Percentiles rank a stretch among this genome's conserved stretches.
These are phyloP conservation scores for Hemileccinum rubropunctum DNA, from an alignment of 768 basidiomycete species.

Conservation along the genomic window DNA sequence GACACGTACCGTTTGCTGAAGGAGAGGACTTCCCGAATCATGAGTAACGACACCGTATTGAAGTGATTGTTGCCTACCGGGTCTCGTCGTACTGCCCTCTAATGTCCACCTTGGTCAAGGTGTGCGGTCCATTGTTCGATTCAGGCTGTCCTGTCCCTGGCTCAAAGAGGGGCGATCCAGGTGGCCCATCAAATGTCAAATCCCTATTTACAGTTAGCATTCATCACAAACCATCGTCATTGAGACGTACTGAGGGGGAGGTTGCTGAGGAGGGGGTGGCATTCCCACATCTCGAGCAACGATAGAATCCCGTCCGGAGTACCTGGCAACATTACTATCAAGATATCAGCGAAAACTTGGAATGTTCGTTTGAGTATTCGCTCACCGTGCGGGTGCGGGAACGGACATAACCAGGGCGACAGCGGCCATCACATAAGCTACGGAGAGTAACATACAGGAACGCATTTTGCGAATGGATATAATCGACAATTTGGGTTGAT, in stretches of 20 bases:
- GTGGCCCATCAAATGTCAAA: too few species aligned
- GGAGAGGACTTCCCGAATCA: not conserved
- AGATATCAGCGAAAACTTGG: not conserved
- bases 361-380: not conserved
- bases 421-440: constrained; percentile 2
- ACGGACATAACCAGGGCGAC: constrained; percentile 11
- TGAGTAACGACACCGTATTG: not conserved
- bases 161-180: too few species aligned
- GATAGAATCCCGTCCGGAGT: not conserved
- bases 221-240: not conserved
- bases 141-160: too few species aligned
- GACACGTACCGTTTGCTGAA: not conserved
- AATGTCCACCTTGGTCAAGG: too few species aligned
- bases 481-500: not conserved
- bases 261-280: not conserved
- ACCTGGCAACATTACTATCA: not conserved
- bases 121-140: too few species aligned
- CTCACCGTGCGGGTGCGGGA: constrained; percentile 4
- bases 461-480: constrained; percentile 14
- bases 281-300: not conserved
- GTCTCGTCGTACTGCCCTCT: not conserved
- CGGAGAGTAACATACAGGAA: constrained; percentile 1
- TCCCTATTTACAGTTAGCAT: not conserved
- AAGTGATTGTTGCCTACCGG: not conserved
- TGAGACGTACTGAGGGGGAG: not conserved